Evolutionary conservation across 2,329 filamentous ascomycete genomes (phyloP), one percentile per base, ranked within the genome.

Genomic region (Alternaria sp.): DNA sequence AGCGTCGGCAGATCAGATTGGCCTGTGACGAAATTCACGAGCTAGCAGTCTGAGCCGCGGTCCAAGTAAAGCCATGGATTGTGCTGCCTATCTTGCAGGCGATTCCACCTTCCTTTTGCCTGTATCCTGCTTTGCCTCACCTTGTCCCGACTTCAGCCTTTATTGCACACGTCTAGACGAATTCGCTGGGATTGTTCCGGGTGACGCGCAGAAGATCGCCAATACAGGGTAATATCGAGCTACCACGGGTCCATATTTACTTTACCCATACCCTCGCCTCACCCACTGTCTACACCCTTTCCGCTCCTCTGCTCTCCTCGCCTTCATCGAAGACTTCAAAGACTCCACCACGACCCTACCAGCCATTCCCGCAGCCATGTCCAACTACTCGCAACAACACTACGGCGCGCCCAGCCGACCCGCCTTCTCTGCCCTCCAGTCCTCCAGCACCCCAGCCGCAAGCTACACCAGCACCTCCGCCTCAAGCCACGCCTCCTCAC

Each of bases 391-490:
- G n/a, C 65, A 71, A 67, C 68, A 69, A 50, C 60, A 65, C 52
- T 70, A 72, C 49, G 56, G 62, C 46, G 62, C 64, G 12, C 46
- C 69, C 46, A 56, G 72, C 49, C 72, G 75, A 23, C 77, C 77
- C 64, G 75, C 73, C 73, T 80, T 76, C 62, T 78, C 68, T 72
- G 76, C 69, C 70, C 75, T 72, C 72, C 81, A 76, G 61, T 66
- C 76, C 54, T 71, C 79, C 13, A 68, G 59, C 61, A 65, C 65
- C 57, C 65, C 68, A 17, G 62, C 68, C 55, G 73, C 73, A 56
- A 81, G 77, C 74, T 82, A 80, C 61, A 81, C 77, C 73, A 83
- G 81, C 70, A 76, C 81, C 30, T 75, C 80, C 32, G 81, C 81
- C 47, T 77, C 81, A 36, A 83, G 79, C 46, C 69, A 83, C 26